Percentiles rank a stretch among this genome's conserved stretches.
These are phyloP conservation scores for Suhomyces atakaporum DNA, from an alignment of 1,139 yeast species.

Conservation along the genomic window DNA sequence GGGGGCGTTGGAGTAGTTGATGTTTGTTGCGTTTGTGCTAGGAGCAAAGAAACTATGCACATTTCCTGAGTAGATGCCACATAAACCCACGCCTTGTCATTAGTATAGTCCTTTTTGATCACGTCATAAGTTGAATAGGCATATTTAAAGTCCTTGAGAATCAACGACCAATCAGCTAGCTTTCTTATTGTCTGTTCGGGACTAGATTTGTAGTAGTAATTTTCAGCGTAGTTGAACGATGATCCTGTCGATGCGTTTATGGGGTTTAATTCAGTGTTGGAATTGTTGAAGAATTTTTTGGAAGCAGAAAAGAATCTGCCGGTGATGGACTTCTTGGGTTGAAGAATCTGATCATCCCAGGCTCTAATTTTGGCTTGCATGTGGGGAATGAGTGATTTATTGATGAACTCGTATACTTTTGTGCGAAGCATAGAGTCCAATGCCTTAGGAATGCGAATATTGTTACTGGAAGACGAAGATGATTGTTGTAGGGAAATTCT, in stretches of 20 bases:
- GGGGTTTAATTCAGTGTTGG: slow-evolving; percentile 10
- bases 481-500: slow-evolving; percentile 31
- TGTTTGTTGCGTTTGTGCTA: slow-evolving; percentile 58
- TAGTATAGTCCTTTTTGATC: slow-evolving; percentile 73
- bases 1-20: slow-evolving; percentile 25
- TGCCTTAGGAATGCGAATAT: slow-evolving; percentile 30
- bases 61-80: slow-evolving; percentile 87
- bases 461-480: slow-evolving; percentile 16
- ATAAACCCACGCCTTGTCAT: slow-evolving; percentile 81
- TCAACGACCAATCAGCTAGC: slow-evolving; percentile 89
- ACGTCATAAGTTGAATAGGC: slow-evolving; percentile 86
- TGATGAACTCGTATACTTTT: slow-evolving; percentile 55
- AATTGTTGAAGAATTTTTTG: slow-evolving; percentile 52
- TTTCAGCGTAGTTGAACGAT: slow-evolving; percentile 45
- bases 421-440: slow-evolving; percentile 44
- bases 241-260: slow-evolving; percentile 15
- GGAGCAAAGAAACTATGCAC: slow-evolving; percentile 71
- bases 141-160: slow-evolving; percentile 82
- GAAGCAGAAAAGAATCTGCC: slow-evolving; percentile 74
- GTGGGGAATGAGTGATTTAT: slow-evolving; percentile 65
- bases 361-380: slow-evolving; percentile 72
- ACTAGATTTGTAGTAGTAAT: slow-evolving; percentile 59
- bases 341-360: slow-evolving; percentile 78
- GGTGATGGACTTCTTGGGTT: slow-evolving; percentile 70
- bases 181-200: slow-evolving; percentile 78